Evolutionary conservation across 441 rosid species (phyloP), one percentile per base, ranked within the genome.

Genomic region (Mallotus repandus): DNA sequence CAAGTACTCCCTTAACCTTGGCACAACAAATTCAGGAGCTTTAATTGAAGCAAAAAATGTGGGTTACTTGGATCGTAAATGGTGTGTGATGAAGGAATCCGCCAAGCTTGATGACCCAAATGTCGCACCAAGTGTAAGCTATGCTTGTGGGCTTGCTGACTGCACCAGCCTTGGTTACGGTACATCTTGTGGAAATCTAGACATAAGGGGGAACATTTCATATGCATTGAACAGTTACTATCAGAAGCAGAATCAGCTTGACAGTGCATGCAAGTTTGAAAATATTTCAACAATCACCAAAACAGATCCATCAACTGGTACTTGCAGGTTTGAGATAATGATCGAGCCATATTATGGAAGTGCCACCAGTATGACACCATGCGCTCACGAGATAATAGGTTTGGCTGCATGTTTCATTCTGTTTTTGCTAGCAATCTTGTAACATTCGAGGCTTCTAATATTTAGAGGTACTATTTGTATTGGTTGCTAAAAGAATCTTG

Each of bases 111-210:
- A 93, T 9, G 92, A 88, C 76, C 89, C 96, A 15, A 85, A 84
- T 70, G 80, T 92, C 68, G 89, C 92, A 5, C 84, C 82, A 0
- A 86, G 89, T n/a, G 90, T 92, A 76, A 95, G 98, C 84, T 92
- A 82, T 62, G 99, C 98, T 1, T 95, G 99, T 68, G 83, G 83
- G 29, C 86, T 54, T 15, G 98, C 86, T 18, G 99, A 95, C 76
- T 95, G 99, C 81, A 92, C 98, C 0, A 80, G 88, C 61, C 97
- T 95, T 0, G 99, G 99, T 62, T 86, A 89, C 41, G 98, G 92
- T 67, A 92, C 99, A 14, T 88, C 97, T 1, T 92, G 99, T 69
- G 90, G 85, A 10, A 57, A 49, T 71, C 76, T 95, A 66, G 89
- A 92, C 63, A 81, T 78, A 19, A 74, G 48, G 68, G 85, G 84